Evolutionary conservation across 305 asterid species (phyloP).

Genomic region (Fraxinus latifolia): DNA sequence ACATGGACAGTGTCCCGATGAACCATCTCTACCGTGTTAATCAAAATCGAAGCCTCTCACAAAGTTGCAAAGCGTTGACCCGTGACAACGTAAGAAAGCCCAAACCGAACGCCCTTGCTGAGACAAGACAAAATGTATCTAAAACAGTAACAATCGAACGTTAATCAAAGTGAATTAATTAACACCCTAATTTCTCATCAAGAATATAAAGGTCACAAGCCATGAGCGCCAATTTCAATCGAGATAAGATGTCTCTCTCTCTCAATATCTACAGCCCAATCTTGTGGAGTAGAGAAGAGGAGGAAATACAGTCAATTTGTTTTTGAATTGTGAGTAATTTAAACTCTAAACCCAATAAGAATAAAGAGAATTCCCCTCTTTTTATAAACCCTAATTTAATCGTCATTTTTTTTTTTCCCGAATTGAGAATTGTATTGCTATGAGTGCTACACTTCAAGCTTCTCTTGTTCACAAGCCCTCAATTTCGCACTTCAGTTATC

Average conservation of each 20-base stretch:
- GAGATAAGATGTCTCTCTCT: constrained; percentile 18
- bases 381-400: background rate
- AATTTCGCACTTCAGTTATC: constrained; percentile 36
- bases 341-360: background rate
- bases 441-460: constrained; percentile 61
- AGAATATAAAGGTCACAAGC: constrained; percentile 28
- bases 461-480: constrained; percentile 50
- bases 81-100: background rate
- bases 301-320: background rate
- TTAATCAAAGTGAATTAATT: background rate
- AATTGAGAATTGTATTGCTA: constrained; percentile 12
- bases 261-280: background rate
- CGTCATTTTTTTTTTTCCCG: background rate
- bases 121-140: background rate
- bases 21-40: background rate
- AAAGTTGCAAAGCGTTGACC: background rate
- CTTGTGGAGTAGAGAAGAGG: background rate
- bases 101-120: background rate
- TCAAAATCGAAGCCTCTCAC: background rate
- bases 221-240: constrained; percentile 29
- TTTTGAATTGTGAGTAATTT: background rate
- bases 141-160: background rate
- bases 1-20: background rate
- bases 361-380: background rate
- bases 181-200: constrained; percentile 24